Evolutionary conservation across 163 green algal species (phyloP), one percentile per base, ranked within the genome.

Genomic region (Volvox carteri): DNA sequence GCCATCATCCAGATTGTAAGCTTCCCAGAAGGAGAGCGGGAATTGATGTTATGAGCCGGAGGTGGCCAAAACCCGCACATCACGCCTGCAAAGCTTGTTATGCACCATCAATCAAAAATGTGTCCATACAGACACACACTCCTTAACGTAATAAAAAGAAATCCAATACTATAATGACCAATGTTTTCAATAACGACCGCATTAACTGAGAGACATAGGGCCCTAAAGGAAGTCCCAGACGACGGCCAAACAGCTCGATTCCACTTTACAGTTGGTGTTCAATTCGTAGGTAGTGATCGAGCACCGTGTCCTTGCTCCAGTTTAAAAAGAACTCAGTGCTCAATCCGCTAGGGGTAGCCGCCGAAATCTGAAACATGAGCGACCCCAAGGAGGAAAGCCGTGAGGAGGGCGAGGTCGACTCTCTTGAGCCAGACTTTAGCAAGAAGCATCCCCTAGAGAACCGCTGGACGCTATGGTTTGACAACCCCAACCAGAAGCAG

Each of bases 391-490:
- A 86, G 54, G 70, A 83, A 52, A 30, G 52, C 37, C 60, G 79
- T 25, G 84, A 91, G 54, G 76, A 86, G 84, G 84, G 84, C 18
- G 84, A 89, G 84, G 73, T 89, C 46, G 83, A 89, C 52, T 77
- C 84, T 19, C 28, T 78, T 37, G 83, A 91, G 68, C 70, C 88
- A 37, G 89, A 95, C 54, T 93, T 94, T 42, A 78, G 18, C 54
- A 85, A 92, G 74, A 98, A 97, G 87, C 98, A 99, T 76, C 93
- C 94, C 6, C 93, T 99, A 77, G 97, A 99, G 92, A 93, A 98
- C 78, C 91, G 92, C 28, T 99, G 98, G 98, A 98, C 97, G 21
- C 93, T 99, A 48, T 99, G 98, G 98, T 99, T 99, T 92, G 98
- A 99, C 91, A 98, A 98, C 89, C 96, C 96, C 1, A 92, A 96